These are phyloP conservation scores for Dittrichia graveolens DNA, from an alignment of 129 eudicot genomes.

Conservation along the genomic window DNA sequence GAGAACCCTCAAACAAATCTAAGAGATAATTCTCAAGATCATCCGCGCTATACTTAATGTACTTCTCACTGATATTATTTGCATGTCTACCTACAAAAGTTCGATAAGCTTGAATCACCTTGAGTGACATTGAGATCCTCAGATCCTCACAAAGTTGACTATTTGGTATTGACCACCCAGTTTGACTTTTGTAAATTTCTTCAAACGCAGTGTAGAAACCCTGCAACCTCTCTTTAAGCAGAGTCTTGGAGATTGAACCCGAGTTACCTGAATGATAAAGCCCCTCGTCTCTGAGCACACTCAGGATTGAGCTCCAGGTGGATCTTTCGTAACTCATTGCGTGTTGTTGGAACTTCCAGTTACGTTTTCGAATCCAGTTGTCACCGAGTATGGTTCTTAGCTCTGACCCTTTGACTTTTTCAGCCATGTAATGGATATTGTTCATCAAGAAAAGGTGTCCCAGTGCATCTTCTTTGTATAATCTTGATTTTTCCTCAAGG, in stretches of 20 bases:
- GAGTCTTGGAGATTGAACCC: slow-evolving; percentile 50
- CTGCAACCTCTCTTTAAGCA: slow-evolving; percentile 73
- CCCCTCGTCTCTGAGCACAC: slow-evolving; percentile 66
- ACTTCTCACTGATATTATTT: slow-evolving; percentile 61
- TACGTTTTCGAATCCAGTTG: slow-evolving; percentile 81
- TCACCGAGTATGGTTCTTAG: slow-evolving; percentile 70
- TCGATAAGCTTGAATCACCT: slow-evolving; percentile 88
- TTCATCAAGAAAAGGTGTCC: slow-evolving; percentile 77
- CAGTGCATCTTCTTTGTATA: slow-evolving; percentile 69
- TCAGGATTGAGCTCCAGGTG: slow-evolving; percentile 85
- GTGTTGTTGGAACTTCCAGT: slow-evolving; percentile 78
- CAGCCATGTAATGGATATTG: slow-evolving; percentile 76
- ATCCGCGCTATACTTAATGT: slow-evolving; percentile 81
- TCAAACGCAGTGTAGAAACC: slow-evolving; percentile 78
- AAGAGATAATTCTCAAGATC: slow-evolving; percentile 73
- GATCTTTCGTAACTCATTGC: slow-evolving; percentile 86
- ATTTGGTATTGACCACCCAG: slow-evolving; percentile 75
- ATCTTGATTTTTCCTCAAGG: slow-evolving; percentile 64
- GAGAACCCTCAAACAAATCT: slow-evolving; percentile 88
- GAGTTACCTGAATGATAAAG: slow-evolving; percentile 59
- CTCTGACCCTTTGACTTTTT: slow-evolving; percentile 76
- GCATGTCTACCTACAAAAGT: slow-evolving; percentile 73
- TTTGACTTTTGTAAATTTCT: slow-evolving; percentile 86
- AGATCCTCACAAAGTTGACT: slow-evolving; percentile 75
- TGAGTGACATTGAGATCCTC: slow-evolving; percentile 77